A percentile compares a stretch with the other conserved stretches of the same genome.
These are phyloP conservation scores for Pseudomassariella vexata DNA, from an alignment of 2,329 filamentous ascomycete genomes.

Conservation along the genomic window DNA sequence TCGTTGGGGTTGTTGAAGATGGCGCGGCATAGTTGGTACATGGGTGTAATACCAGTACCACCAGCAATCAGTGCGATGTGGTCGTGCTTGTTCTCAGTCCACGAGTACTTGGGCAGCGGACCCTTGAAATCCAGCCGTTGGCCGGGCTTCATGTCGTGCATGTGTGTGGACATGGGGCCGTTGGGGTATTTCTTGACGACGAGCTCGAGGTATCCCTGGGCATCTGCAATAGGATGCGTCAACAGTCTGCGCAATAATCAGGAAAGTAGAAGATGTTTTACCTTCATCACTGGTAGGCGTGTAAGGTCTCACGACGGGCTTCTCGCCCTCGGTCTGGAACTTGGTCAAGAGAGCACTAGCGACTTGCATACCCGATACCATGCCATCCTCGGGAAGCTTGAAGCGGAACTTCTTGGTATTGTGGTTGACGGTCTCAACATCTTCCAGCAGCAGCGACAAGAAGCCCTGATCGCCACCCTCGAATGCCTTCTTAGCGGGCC, in stretches of 20 bases:
- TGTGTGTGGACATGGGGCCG: slow-evolving; percentile 85
- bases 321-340: slow-evolving; percentile 79
- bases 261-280: slow-evolving; percentile 23
- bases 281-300: slow-evolving; percentile 86
- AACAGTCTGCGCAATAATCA: slow-evolving; percentile 2
- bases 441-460: slow-evolving; percentile 72
- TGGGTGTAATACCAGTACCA: slow-evolving; percentile 93
- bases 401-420: slow-evolving; percentile 95
- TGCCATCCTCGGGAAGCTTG: slow-evolving; percentile 75
- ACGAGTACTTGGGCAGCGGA: slow-evolving; percentile 88
- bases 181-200: slow-evolving; percentile 87
- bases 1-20: slow-evolving; percentile 97
- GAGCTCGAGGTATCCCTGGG: slow-evolving; percentile 77
- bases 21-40: slow-evolving; percentile 87
- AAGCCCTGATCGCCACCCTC: slow-evolving; percentile 88
- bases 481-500: slow-evolving; percentile 48
- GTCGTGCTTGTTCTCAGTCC: slow-evolving; percentile 86
- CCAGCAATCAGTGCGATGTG: slow-evolving; percentile 87
- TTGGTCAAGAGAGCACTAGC: slow-evolving; percentile 89
- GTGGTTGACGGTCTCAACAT: slow-evolving; percentile 77
- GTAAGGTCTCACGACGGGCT: slow-evolving; percentile 86
- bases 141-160: slow-evolving; percentile 77
- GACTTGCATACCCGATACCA: slow-evolving; percentile 75
- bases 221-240: slow-evolving; percentile 40
- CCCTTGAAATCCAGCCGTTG: slow-evolving; percentile 90